Evolutionary conservation across 1,284 basidiomycete species (phyloP).

Genomic region (Cutaneotrichosporon cutaneum): DNA sequence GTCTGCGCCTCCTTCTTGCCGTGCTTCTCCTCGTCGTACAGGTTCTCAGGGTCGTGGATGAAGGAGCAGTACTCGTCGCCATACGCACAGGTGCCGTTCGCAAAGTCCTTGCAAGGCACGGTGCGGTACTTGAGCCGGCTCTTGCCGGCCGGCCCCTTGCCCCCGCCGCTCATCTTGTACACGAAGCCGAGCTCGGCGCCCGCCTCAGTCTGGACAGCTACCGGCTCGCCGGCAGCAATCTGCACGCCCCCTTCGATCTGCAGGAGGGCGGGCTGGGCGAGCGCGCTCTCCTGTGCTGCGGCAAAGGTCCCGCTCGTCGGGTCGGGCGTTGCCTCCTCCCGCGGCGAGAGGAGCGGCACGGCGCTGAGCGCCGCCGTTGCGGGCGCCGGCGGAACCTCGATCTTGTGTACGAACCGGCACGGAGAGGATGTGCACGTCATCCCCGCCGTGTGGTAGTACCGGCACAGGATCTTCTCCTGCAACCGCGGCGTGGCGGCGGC

Average conservation of each 20-base stretch:
- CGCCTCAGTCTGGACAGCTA: conserved; percentile 31
- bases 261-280: conserved; percentile 6
- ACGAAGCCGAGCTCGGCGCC: conserved; percentile 44
- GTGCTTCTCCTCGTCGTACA: conserved; percentile 17
- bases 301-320: conserved; percentile 46
- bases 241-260: conserved; percentile 15
- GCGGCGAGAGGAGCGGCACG: conserved; percentile 1
- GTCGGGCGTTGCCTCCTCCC: conserved; percentile 11
- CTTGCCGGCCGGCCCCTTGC: conserved; percentile 48
- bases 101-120: conserved; percentile 48
- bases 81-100: conserved; percentile 45
- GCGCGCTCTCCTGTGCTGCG: conserved; percentile 30
- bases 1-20: conserved; percentile 26
- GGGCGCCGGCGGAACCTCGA: conserved; percentile 18
- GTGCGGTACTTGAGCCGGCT: conserved; percentile 50
- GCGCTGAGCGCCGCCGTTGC: not conserved
- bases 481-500: conserved; percentile 13
- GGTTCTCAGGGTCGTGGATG: conserved; percentile 37
- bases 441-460: conserved; percentile 52
- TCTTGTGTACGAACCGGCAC: conserved; percentile 52
- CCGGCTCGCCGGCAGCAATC: conserved; percentile 18
- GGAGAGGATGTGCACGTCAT: conserved; percentile 52
- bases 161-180: conserved; percentile 52
- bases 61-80: conserved; percentile 51
- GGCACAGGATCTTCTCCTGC: conserved; percentile 48